Conservation (phyloP, 192 early-diverging fungal genomes). For the Kickxella alabastrina region DNA sequence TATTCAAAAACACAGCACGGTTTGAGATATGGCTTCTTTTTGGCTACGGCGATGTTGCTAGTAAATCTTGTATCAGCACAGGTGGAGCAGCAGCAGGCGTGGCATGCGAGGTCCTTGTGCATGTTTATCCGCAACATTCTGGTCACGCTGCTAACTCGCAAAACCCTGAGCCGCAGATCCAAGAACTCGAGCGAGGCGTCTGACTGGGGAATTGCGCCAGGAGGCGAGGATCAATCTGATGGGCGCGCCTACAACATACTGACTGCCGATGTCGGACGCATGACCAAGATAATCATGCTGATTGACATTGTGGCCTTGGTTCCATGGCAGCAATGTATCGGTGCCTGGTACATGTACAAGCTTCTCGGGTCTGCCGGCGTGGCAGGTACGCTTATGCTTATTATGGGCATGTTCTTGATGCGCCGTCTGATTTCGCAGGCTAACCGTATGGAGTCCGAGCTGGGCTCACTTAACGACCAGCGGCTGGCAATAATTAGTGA, state of each 20-base stretch:
- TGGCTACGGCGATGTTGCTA: conserved; percentile 57
- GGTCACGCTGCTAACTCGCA: conserved; percentile 58
- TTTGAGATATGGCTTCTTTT: conserved; percentile 48
- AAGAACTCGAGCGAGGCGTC: conserved; percentile 29
- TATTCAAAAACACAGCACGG: conserved; percentile 21
- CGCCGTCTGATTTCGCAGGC: conserved; percentile 49
- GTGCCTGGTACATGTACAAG: conserved; percentile 62
- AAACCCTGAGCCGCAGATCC: conserved; percentile 54
- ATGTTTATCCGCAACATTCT: conserved; percentile 56
- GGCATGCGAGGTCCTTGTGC: conserved; percentile 57
- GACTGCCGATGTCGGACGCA: conserved; percentile 60
- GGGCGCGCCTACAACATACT: conserved; percentile 67
- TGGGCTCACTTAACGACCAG: conserved; percentile 62
- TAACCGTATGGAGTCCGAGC: conserved; percentile 53
- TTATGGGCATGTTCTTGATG: conserved; percentile 53
- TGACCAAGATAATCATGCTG: conserved; percentile 49
- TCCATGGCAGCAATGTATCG: conserved; percentile 62
- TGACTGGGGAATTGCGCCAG: conserved; percentile 10
- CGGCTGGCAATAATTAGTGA: conserved; percentile 76
- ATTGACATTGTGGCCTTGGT: conserved; percentile 52
- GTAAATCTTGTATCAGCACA: conserved; percentile 37
- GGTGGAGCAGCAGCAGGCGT: conserved; percentile 57
- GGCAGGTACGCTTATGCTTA: conserved; percentile 66
- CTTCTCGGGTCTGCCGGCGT: conserved; percentile 76
- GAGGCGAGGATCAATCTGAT: conserved; percentile 24